Percentiles rank a stretch among this genome's conserved stretches.
These are phyloP conservation scores for Mycena albidolilacea DNA, from an alignment of 768 basidiomycete species.

Conservation along the genomic window DNA sequence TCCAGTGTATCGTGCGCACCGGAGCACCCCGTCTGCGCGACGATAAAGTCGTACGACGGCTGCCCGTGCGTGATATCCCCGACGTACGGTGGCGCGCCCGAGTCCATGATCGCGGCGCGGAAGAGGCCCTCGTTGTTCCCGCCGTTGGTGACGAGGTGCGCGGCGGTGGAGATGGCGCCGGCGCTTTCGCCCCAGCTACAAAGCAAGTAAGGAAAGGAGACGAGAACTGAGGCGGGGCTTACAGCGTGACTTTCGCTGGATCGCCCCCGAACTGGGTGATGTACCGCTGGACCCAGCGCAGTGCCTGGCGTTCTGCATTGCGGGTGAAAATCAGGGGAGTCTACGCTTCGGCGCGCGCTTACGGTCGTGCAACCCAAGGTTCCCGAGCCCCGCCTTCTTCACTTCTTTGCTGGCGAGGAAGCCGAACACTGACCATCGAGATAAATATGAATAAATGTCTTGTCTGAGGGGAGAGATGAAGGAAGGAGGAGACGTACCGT, in stretches of 20 bases:
- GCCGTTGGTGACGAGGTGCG: slow-evolving; percentile 61
- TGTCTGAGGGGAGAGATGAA: neutral
- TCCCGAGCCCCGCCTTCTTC: slow-evolving; percentile 55
- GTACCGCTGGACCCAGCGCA: slow-evolving; percentile 69
- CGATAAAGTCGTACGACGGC: slow-evolving; percentile 58
- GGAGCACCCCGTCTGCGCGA: slow-evolving; percentile 53
- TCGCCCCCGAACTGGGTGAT: slow-evolving; percentile 69
- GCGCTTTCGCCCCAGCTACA: slow-evolving; percentile 67
- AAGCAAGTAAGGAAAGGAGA: neutral
- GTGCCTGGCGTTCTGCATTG: slow-evolving; percentile 52
- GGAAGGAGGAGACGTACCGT: neutral
- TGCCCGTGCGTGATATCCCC: slow-evolving; percentile 52
- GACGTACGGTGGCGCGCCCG: slow-evolving; percentile 53
- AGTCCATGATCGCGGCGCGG: slow-evolving; percentile 63
- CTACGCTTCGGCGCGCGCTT: slow-evolving; percentile 14
- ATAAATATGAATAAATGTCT: neutral
- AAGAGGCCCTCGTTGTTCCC: slow-evolving; percentile 57
- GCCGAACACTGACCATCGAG: slow-evolving; percentile 48
- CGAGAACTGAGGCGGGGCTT: neutral
- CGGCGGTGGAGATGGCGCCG: slow-evolving; percentile 63
- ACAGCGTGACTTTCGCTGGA: slow-evolving; percentile 49
- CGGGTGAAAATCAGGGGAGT: neutral
- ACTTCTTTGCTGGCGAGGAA: slow-evolving; percentile 60
- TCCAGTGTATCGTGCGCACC: slow-evolving; percentile 52
- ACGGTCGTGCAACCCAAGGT: slow-evolving; percentile 69